Evolutionary conservation across 2,329 filamentous ascomycete species (phyloP), one percentile per base, ranked within the genome.

Genomic region (Lachnellula hyalina): DNA sequence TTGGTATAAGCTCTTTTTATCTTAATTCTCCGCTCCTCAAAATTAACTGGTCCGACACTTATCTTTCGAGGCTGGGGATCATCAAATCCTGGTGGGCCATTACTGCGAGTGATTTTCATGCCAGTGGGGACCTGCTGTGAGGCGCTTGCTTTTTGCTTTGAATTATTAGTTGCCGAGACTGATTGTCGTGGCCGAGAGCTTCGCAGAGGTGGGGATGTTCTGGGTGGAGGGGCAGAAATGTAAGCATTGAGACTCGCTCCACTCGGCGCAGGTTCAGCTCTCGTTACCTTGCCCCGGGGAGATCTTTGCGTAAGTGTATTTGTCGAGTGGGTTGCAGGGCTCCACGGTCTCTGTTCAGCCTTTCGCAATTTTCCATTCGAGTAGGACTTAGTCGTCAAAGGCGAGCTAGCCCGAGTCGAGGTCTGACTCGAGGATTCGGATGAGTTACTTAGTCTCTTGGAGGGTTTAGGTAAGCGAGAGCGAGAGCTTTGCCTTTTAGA

Each of bases 1-100:
- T 88, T 89, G 63, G 84, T 92, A 70, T 95, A 93, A 14, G 90
- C 90, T 54, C 90, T 83, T 63, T 87, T 64, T 64, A 96, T 95
- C 57, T 85, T 84, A 67, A 90, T 86, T 63, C 91, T 81, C 49
- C 90, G 82, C 62, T 89, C 88, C 56, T 87, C 90, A 68, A 95
- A 94, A 71, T 96, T 89, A 51, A 95, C 89, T 56, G 87, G 86
- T 1, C 86, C 86, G 55, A 92, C 74, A 1, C 81, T 80, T 50
- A 83, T 83, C 44, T 58, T 68, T 44, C 61, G 58, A 68, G 64
- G 51, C 77, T 77, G 38, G 71, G 71, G 51, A 36, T 66, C 59
- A 23, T 62, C 55, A 34, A 56, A 42, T 44, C 53, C 59, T 19
- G 41, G 19, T 8, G 17, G 41, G 28, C 51, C 47, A 53, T 52